Evolutionary conservation across 2,329 filamentous ascomycete species (phyloP).

Genomic region (Penicillium sp.): DNA sequence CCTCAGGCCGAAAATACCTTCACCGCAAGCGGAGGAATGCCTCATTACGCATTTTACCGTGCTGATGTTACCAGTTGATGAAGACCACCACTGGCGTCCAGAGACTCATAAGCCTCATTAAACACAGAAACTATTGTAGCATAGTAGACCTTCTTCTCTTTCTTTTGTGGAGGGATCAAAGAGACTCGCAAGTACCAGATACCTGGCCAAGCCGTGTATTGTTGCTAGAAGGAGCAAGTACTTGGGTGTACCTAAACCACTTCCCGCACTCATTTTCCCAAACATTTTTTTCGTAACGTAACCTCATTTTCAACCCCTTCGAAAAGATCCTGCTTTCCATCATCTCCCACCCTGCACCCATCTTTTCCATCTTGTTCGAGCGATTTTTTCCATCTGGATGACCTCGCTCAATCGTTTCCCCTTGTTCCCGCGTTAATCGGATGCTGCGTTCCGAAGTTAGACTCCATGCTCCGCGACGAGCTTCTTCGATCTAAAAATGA

Average conservation of each 20-base stretch:
- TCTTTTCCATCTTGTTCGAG: constrained; percentile 47
- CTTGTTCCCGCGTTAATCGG: constrained; percentile 52
- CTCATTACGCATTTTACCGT: constrained; percentile 9
- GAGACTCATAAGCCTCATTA: not conserved
- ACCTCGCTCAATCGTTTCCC: constrained; percentile 39
- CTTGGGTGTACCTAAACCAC: constrained; percentile 14
- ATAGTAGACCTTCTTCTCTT: too few relatives aligned
- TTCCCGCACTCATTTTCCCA: constrained; percentile 10
- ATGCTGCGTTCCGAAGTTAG: constrained; percentile 51
- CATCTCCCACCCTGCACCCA: constrained; percentile 41
- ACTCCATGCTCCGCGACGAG: constrained; percentile 53
- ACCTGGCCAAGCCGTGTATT: constrained; percentile 11
- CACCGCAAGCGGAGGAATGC: constrained; percentile 17
- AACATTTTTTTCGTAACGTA: constrained; percentile 14
- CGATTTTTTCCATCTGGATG: constrained; percentile 48
- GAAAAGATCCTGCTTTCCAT: constrained; percentile 30
- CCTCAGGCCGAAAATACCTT: constrained; percentile 9
- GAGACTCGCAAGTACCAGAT: constrained; percentile 8
- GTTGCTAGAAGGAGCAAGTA: constrained; percentile 11
- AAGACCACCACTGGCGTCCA: not conserved
- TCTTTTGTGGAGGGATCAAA: not conserved
- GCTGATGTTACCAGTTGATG: constrained; percentile 13
- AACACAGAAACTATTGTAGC: not conserved
- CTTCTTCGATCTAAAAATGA: constrained; percentile 52
- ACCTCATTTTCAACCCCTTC: constrained; percentile 17